Evolutionary conservation across 2,329 filamentous ascomycete genomes (phyloP), one percentile per base, ranked within the genome.

Genomic region (Colletotrichum orbiculare): DNA sequence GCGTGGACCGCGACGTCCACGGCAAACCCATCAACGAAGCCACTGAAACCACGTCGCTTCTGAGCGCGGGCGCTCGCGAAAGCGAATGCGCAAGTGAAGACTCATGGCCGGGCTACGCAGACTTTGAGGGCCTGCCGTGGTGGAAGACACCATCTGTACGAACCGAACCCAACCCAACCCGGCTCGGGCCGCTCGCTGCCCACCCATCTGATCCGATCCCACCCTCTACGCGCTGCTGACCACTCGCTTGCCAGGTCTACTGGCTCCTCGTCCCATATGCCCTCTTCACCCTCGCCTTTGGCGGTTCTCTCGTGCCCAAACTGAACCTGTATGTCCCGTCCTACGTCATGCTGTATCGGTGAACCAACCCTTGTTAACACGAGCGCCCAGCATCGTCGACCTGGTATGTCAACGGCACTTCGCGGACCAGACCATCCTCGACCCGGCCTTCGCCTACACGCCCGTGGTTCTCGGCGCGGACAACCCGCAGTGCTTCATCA

Each of bases 361-460:
- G 54, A 64, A 46, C 10, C 42, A 54, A 64, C 47, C 10, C 25
- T 15, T 67, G 47, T 39, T 45, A 7, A 9, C 43, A 25, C 25
- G 25, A 25, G 25, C 25, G 25, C 25, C 60, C 69, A 87, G 87
- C 34, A 93, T 97, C 67, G 84, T 97, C 67, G 86, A 90, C 63
- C 83, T 99, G 35, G 87, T 98, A 56, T 99, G 96, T 77, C 87
- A 89, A 67, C 85, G 91, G 66, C 96, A 97, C 77, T 91, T 96
- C 69, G 85, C 89, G 33, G 91, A 96, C 71, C 81, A 86, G 74
- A 82, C 86, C 8, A 74, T 83, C 4, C 69, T 77, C 8, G 83
- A 92, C 67, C 89, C 90, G 0, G 80, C 77, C 34, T 87, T 88
- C 69, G 83, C 82, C 7, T 85, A 89, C 73, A 74, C 84, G 1